Percentiles rank a stretch among this genome's conserved stretches.
Conservation (phyloP, 495 filamentous ascomycete species). For the Delitschia confertaspora region DNA sequence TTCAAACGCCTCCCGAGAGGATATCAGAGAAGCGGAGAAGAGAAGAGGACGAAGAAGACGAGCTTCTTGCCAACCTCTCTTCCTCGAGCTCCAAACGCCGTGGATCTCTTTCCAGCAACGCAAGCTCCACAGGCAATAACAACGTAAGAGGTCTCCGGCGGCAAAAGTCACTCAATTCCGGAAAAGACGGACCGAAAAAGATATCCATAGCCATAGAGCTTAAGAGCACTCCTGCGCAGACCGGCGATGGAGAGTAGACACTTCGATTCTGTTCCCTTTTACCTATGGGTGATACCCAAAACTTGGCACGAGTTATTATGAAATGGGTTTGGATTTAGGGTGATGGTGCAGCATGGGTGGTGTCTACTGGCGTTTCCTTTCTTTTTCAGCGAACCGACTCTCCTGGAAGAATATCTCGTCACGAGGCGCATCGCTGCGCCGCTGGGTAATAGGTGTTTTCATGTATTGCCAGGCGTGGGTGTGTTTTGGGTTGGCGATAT, state of each 20-base stretch:
- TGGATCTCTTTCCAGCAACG: constrained; percentile 25
- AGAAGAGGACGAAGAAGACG: constrained; percentile 64
- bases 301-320: constrained; percentile 19
- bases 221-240: too few relatives aligned
- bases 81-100: constrained; percentile 27
- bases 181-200: constrained; percentile 32
- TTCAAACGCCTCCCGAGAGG: constrained; percentile 55
- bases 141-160: constrained; percentile 27
- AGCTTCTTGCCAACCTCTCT: constrained; percentile 38
- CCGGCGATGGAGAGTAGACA: constrained; percentile 12
- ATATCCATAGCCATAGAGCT: constrained; percentile 28
- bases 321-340: constrained; percentile 12
- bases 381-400: too few relatives aligned
- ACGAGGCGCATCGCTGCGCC: too few relatives aligned
- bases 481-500: too few relatives aligned
- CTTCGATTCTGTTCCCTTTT: constrained; percentile 19
- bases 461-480: too few relatives aligned
- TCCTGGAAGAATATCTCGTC: too few relatives aligned
- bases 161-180: constrained; percentile 28
- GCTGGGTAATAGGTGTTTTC: too few relatives aligned
- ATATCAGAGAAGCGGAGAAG: constrained; percentile 85
- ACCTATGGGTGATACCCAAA: constrained; percentile 24
- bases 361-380: constrained; percentile 15
- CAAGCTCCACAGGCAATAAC: constrained; percentile 12
- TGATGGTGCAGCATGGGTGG: constrained; percentile 12